These are phyloP conservation scores for Suillus occidentalis DNA, from an alignment of 768 basidiomycete genomes.

Conservation along the genomic window DNA sequence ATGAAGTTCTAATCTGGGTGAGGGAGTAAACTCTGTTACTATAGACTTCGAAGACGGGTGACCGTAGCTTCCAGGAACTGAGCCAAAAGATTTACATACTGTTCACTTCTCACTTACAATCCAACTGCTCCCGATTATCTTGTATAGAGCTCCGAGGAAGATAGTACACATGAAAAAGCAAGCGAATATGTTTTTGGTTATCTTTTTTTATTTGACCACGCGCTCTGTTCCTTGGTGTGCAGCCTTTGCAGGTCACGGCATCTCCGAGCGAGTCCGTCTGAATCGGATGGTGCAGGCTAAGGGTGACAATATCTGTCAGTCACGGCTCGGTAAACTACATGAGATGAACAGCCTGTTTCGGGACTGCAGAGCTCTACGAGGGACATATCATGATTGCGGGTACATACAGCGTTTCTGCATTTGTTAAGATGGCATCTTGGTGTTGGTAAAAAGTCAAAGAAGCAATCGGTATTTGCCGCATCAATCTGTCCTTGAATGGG, in stretches of 20 bases:
- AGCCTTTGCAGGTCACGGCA: neutral
- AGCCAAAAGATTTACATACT: neutral
- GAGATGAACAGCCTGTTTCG: neutral
- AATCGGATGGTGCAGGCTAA: neutral
- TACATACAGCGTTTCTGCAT: neutral
- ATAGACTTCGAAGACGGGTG: neutral
- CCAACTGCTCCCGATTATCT: slow-evolving; percentile 16
- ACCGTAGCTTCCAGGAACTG: slow-evolving; percentile 12
- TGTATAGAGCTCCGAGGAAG: slow-evolving; percentile 7
- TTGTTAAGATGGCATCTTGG: neutral
- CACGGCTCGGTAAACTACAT: neutral
- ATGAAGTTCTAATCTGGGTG: slow-evolving; percentile 4
- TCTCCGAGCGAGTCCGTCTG: neutral
- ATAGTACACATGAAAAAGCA: slow-evolving; percentile 3
- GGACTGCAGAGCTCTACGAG: neutral
- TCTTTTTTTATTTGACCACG: neutral
- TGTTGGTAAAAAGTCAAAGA: neutral
- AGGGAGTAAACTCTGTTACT: slow-evolving; percentile 6
- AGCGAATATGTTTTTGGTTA: neutral
- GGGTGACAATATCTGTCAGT: neutral
- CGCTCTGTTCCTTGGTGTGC: neutral
- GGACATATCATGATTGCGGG: neutral
- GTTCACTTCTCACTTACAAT: slow-evolving; percentile 14
- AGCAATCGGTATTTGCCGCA: too few relatives aligned
- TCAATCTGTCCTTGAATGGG: neutral